Evolutionary conservation across 1,284 basidiomycete genomes (phyloP).

Genomic region (Nidula niveotomentosa): DNA sequence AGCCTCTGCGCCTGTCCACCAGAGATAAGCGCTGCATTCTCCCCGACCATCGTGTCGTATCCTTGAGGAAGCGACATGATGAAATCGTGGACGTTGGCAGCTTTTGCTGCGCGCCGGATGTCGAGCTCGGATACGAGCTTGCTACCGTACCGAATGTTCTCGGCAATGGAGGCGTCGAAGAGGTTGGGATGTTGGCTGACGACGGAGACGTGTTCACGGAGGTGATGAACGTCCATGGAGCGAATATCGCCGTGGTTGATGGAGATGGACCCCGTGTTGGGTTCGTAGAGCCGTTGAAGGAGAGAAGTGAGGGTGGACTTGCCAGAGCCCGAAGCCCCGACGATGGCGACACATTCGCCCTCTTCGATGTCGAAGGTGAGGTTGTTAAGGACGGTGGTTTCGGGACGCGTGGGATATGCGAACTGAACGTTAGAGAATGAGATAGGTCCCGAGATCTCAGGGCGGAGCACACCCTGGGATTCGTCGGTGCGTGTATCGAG

Average conservation of each 20-base stretch:
- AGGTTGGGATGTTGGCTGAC: slow-evolving; percentile 86
- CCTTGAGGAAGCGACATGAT: slow-evolving; percentile 77
- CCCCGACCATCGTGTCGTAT: slow-evolving; percentile 87
- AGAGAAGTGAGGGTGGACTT: slow-evolving; percentile 87
- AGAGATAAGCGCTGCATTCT: slow-evolving; percentile 86
- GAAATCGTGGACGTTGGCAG: slow-evolving; percentile 88
- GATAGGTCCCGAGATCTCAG: slow-evolving; percentile 61
- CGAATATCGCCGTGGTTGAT: slow-evolving; percentile 54
- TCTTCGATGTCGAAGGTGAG: slow-evolving; percentile 64
- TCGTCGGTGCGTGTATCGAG: slow-evolving; percentile 71
- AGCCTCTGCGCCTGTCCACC: slow-evolving; percentile 95
- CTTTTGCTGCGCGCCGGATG: slow-evolving; percentile 68
- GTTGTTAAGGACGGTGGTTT: slow-evolving; percentile 67
- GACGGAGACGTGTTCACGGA: slow-evolving; percentile 83
- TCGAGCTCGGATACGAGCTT: slow-evolving; percentile 48
- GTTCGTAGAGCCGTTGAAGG: slow-evolving; percentile 87
- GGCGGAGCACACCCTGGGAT: slow-evolving; percentile 64
- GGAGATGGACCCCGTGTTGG: slow-evolving; percentile 60
- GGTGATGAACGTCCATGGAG: slow-evolving; percentile 64
- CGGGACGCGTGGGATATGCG: slow-evolving; percentile 80
- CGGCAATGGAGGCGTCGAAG: slow-evolving; percentile 82
- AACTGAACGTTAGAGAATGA: slow-evolving; percentile 75
- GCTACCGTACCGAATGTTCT: slow-evolving; percentile 87
- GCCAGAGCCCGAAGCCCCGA: slow-evolving; percentile 86
- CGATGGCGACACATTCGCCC: slow-evolving; percentile 86